Percentiles rank a stretch among this genome's conserved stretches.
These are phyloP conservation scores for Tricholoma saponaceum DNA, from an alignment of 768 basidiomycete species.

Conservation along the genomic window DNA sequence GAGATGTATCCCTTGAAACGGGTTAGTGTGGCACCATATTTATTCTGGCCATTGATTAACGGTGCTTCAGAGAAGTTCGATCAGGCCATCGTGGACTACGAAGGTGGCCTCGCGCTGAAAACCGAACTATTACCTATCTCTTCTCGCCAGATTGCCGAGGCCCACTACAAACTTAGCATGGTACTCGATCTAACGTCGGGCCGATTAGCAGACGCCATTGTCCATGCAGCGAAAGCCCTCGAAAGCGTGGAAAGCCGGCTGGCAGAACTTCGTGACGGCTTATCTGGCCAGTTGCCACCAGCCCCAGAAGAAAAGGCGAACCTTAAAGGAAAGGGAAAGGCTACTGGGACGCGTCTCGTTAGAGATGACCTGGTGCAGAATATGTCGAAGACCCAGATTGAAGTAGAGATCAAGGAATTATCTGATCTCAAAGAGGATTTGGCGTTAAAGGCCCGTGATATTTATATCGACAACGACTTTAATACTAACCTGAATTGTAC, in stretches of 20 bases:
- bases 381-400: conserved; percentile 73
- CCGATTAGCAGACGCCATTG: conserved; percentile 75
- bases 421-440: conserved; percentile 75
- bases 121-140: conserved; percentile 69
- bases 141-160: conserved; percentile 92
- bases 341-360: conserved; percentile 37
- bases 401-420: conserved; percentile 77
- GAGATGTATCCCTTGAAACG: conserved; percentile 96
- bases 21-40: conserved; percentile 45
- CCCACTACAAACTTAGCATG: conserved; percentile 91
- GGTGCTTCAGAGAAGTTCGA: conserved; percentile 82
- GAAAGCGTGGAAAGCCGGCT: conserved; percentile 73
- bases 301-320: conserved; percentile 31
- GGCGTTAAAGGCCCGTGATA: conserved; percentile 63
- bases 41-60: not conserved
- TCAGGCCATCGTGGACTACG: conserved; percentile 88
- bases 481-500: not conserved
- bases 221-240: conserved; percentile 75
- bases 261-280: conserved; percentile 48
- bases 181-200: conserved; percentile 89
- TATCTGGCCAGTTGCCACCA: conserved; percentile 34
- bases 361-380: conserved; percentile 53
- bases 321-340: conserved; percentile 72
- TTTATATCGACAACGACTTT: not conserved
- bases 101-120: conserved; percentile 73